Percentiles rank a stretch among this genome's conserved stretches.
Conservation (phyloP, 805 yeast species). For the Schwanniomyces polymorphus region DNA sequence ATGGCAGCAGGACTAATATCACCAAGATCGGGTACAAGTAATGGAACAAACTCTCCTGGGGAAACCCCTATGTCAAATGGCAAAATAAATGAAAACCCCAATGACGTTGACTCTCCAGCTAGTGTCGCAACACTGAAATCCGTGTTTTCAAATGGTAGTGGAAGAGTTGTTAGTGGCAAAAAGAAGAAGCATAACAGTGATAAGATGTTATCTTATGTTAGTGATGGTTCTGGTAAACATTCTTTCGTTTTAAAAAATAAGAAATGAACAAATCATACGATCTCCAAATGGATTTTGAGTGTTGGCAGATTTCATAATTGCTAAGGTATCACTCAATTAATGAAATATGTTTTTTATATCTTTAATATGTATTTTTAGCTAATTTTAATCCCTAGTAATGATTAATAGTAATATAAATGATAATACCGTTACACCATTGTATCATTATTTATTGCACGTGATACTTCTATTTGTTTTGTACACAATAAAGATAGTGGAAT, state of each 20-base stretch:
- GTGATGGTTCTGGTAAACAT: conserved; percentile 39
- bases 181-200: conserved; percentile 21
- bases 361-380: conserved; percentile 1
- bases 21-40: conserved; percentile 38
- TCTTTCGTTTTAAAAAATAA: conserved; percentile 37
- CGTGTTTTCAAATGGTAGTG: conserved; percentile 21
- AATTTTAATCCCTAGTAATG: neutral
- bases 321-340: neutral
- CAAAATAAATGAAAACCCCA: conserved; percentile 13
- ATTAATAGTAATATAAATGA: neutral
- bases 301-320: neutral
- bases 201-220: conserved; percentile 41
- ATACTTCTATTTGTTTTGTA: neutral
- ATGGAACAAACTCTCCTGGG: conserved; percentile 11
- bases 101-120: conserved; percentile 9
- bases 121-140: conserved; percentile 17
- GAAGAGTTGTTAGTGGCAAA: conserved; percentile 21
- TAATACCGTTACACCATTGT: neutral
- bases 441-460: neutral
- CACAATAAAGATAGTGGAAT: neutral
- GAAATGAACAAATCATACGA: conserved; percentile 12
- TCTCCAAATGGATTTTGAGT: neutral
- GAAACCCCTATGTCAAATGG: conserved; percentile 12
- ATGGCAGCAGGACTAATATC: conserved; percentile 63
- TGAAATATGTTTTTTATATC: neutral